These are phyloP conservation scores for Dipteronia sinensis DNA, from an alignment of 345 rosid genomes.

Conservation along the genomic window DNA sequence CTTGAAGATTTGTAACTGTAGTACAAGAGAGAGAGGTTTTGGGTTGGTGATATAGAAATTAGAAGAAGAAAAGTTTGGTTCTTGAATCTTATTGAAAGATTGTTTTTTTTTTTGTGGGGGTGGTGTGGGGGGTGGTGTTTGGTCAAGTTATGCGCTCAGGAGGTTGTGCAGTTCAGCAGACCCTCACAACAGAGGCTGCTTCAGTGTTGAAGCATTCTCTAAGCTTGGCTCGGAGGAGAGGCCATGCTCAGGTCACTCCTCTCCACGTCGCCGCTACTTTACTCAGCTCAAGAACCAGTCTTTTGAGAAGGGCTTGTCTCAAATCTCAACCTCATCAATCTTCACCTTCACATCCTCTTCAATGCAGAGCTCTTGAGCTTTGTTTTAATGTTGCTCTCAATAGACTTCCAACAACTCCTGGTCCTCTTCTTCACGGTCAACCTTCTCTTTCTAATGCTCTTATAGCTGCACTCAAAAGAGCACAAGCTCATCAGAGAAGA, in stretches of 20 bases:
- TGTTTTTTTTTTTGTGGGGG: constrained; percentile 26
- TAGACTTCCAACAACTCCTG: constrained; percentile 52
- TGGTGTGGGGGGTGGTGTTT: constrained; percentile 53
- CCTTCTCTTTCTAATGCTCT: constrained; percentile 58
- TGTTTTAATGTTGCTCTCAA: constrained; percentile 61
- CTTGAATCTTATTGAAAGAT: neutral
- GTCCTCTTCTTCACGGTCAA: constrained; percentile 44
- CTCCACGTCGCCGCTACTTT: constrained; percentile 63
- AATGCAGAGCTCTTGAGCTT: constrained; percentile 60
- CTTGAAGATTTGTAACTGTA: neutral
- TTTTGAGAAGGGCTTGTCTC: constrained; percentile 52
- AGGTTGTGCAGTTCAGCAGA: constrained; percentile 88
- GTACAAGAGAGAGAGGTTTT: constrained; percentile 22
- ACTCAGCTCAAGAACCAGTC: constrained; percentile 44
- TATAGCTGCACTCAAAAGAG: constrained; percentile 56
- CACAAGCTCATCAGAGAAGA: constrained; percentile 55
- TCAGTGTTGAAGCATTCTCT: constrained; percentile 93
- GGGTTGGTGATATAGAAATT: constrained; percentile 14
- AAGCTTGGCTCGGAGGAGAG: constrained; percentile 78
- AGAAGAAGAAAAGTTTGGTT: constrained; percentile 13
- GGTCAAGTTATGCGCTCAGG: constrained; percentile 91
- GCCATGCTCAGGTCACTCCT: constrained; percentile 97
- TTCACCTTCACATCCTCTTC: constrained; percentile 46
- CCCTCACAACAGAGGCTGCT: constrained; percentile 98
- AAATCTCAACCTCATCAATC: constrained; percentile 44